Percentiles rank a stretch among this genome's conserved stretches.
phyloP scores from a whole-genome alignment of 139 green algal genomes.

The Pseudopediastrum boryanum region DNA sequence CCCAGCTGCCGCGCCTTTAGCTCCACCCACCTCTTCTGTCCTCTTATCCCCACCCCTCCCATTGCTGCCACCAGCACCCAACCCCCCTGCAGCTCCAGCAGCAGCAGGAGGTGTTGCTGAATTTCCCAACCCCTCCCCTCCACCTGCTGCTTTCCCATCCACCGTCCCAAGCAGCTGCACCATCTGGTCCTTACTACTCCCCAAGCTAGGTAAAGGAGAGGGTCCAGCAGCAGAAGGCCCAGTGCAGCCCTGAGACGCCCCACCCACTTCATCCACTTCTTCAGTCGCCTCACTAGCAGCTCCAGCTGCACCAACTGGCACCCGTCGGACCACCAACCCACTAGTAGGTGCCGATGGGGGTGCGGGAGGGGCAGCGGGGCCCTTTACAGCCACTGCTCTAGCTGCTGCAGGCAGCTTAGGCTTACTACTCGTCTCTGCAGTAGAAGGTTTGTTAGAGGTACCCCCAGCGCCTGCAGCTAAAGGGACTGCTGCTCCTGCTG shows the following conservation, averaged over 20 bases:
- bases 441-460: too few species aligned
- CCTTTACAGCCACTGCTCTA: too few species aligned
- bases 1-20: neutral
- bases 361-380: too few species aligned
- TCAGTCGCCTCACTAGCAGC: slow-evolving; percentile 17
- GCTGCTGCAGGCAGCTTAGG: slow-evolving; percentile 6
- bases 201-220: neutral
- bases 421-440: too few species aligned
- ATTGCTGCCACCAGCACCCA: too few species aligned
- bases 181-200: slow-evolving; percentile 31
- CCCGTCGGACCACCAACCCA: slow-evolving; percentile 1
- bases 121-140: neutral
- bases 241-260: neutral
- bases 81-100: too few species aligned
- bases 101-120: too few species aligned
- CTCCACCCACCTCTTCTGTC: too few species aligned
- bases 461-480: too few species aligned
- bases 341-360: neutral
- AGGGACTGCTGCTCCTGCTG: too few species aligned
- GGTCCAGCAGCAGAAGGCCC: neutral
- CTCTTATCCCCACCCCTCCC: too few species aligned
- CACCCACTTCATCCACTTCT: slow-evolving; percentile 29
- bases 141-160: neutral
- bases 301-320: neutral
- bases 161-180: slow-evolving; percentile 16